Conservation (phyloP, 2,329 filamentous ascomycete species). For the Penicillium griseofulvum region DNA sequence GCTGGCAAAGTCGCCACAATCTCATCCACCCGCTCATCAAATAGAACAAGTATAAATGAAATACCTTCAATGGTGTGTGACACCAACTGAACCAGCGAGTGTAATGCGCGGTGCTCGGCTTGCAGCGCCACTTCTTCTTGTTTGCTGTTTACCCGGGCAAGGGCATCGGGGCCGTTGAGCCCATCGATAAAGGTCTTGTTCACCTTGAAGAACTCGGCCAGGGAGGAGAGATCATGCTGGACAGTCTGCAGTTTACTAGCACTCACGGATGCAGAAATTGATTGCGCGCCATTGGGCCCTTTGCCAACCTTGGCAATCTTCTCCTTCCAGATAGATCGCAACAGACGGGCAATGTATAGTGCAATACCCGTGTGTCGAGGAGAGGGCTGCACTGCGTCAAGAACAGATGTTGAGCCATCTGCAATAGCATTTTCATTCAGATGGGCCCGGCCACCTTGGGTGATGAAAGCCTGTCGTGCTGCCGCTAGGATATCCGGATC, state of each 20-base stretch:
- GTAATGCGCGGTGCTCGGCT: constrained; percentile 88
- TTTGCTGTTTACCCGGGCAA: constrained; percentile 73
- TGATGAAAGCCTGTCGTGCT: constrained; percentile 85
- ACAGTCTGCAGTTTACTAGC: constrained; percentile 68
- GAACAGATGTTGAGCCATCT: constrained; percentile 60
- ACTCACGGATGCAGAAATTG: constrained; percentile 65
- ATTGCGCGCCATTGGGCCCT: constrained; percentile 59
- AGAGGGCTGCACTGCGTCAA: constrained; percentile 83
- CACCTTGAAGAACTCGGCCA: constrained; percentile 78
- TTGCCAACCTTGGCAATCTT: constrained; percentile 62
- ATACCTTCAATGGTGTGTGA: constrained; percentile 93
- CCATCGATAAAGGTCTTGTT: constrained; percentile 93
- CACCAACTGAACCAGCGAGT: constrained; percentile 80
- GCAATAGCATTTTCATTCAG: constrained; percentile 72
- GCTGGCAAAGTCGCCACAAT: constrained; percentile 77
- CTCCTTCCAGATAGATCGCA: constrained; percentile 84
- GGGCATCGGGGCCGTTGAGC: constrained; percentile 81
- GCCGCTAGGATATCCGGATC: constrained; percentile 75
- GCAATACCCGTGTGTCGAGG: constrained; percentile 85
- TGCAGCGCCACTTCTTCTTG: constrained; percentile 91
- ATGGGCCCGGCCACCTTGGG: constrained; percentile 83
- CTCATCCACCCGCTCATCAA: constrained; percentile 88
- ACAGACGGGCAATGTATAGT: constrained; percentile 81
- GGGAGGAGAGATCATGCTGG: constrained; percentile 74
- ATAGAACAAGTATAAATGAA: constrained; percentile 90